phyloP scores from a whole-genome alignment of 805 yeast genomes.

The Saturnispora quitensis region DNA sequence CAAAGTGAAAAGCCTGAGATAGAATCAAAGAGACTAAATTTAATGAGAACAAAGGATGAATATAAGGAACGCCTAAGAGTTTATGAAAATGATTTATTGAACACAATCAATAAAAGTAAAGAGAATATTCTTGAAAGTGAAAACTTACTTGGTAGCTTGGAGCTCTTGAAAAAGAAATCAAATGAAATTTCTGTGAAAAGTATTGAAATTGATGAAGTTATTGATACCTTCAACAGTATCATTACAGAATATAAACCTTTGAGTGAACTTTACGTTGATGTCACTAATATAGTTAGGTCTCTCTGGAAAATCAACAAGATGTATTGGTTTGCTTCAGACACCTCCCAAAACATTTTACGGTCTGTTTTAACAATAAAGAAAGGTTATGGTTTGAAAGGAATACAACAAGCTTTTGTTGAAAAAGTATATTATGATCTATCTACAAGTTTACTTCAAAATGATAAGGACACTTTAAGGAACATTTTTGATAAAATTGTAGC shows the following conservation, averaged over 20 bases:
- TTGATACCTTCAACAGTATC: slow-evolving; percentile 43
- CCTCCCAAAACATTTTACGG: slow-evolving; percentile 27
- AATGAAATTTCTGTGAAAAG: slow-evolving; percentile 43
- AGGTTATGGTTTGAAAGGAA: not conserved
- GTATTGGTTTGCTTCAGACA: slow-evolving; percentile 40
- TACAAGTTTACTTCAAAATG: slow-evolving; percentile 36
- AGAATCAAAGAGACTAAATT: slow-evolving; percentile 44
- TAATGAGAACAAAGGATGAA: slow-evolving; percentile 49
- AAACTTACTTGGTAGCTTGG: slow-evolving; percentile 49
- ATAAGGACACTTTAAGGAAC: slow-evolving; percentile 36
- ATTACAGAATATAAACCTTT: slow-evolving; percentile 41
- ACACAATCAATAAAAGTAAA: slow-evolving; percentile 44
- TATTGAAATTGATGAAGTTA: slow-evolving; percentile 43
- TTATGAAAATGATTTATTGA: slow-evolving; percentile 52
- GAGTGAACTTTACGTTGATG: slow-evolving; percentile 43
- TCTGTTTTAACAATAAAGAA: slow-evolving; percentile 15
- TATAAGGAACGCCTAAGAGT: slow-evolving; percentile 43
- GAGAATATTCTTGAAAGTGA: slow-evolving; percentile 65
- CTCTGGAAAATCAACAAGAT: slow-evolving; percentile 37
- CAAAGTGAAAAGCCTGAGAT: slow-evolving; percentile 54
- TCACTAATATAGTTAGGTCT: slow-evolving; percentile 40
- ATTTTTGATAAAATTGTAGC: slow-evolving; percentile 15
- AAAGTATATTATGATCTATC: slow-evolving; percentile 39
- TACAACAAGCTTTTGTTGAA: slow-evolving; percentile 30
- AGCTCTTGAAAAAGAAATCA: slow-evolving; percentile 56